phyloP scores from a whole-genome alignment of 192 early-diverging fungal species.

The Geranomyces michiganensis region DNA sequence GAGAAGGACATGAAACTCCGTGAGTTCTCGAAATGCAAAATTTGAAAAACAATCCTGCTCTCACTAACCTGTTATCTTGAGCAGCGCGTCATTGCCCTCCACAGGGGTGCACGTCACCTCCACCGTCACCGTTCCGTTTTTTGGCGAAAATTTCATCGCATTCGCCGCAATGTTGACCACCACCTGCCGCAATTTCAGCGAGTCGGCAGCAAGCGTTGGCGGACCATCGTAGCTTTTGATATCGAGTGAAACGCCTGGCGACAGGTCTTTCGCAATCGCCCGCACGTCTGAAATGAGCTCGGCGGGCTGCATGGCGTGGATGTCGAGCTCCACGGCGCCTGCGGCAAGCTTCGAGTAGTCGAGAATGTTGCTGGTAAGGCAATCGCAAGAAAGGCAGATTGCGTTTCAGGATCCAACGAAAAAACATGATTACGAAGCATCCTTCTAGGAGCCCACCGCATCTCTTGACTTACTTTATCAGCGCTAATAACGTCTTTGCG shows the following conservation, averaged over 20 bases:
- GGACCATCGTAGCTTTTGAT: constrained; percentile 15
- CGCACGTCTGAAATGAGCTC: constrained; percentile 20
- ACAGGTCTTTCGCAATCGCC: constrained; percentile 9
- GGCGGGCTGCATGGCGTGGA: constrained; percentile 4
- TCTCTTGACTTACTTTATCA: constrained; percentile 39
- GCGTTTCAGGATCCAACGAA: no score
- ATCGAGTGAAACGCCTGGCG: constrained; percentile 9
- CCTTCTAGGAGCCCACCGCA: no score
- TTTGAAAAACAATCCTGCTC: no score
- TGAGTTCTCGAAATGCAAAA: background rate
- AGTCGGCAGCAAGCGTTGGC: constrained; percentile 13
- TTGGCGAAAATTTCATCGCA: constrained; percentile 31
- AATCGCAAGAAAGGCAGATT: background rate
- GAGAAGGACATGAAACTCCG: no score
- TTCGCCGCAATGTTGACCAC: constrained; percentile 30
- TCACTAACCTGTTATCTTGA: no score
- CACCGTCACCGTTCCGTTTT: constrained; percentile 9
- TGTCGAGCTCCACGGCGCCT: constrained; percentile 29
- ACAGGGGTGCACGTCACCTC: no score
- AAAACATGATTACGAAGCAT: no score
- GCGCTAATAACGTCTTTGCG: constrained; percentile 20
- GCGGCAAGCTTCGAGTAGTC: constrained; percentile 36
- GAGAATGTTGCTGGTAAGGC: constrained; percentile 16
- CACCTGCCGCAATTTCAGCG: constrained; percentile 25
- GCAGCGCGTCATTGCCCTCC: no score